These are phyloP conservation scores for Colletotrichum trifolii DNA, from an alignment of 2,329 filamentous ascomycete species.

Conservation along the genomic window DNA sequence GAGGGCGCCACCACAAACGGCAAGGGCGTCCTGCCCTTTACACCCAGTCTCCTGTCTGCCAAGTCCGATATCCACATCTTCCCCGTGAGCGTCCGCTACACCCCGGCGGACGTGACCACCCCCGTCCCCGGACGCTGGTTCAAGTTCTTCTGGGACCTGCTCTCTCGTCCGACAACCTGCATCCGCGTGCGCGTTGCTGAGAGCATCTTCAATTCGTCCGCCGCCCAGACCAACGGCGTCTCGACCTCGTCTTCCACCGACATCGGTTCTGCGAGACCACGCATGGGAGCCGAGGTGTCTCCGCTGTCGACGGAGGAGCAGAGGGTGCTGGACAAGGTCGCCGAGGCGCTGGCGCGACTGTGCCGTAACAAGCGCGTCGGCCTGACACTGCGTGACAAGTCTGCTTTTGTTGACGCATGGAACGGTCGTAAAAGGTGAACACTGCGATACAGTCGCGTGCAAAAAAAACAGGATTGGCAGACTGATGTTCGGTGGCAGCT, in stretches of 20 bases:
- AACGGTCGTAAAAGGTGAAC: constrained; percentile 49
- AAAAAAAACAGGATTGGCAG: background rate
- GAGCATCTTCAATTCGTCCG: constrained; percentile 67
- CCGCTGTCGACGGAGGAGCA: constrained; percentile 68
- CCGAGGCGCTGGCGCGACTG: constrained; percentile 86
- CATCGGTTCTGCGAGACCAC: constrained; percentile 44
- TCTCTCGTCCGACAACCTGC: constrained; percentile 86
- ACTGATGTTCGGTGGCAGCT: constrained; percentile 14
- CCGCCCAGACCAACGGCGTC: constrained; percentile 49
- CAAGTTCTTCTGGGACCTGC: constrained; percentile 85
- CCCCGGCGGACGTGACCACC: constrained; percentile 89
- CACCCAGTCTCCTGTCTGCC: constrained; percentile 77
- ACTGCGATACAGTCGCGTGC: constrained; percentile 7
- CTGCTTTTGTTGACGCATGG: constrained; percentile 80
- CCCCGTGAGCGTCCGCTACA: constrained; percentile 90
- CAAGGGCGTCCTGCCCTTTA: constrained; percentile 86
- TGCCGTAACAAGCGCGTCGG: constrained; percentile 91
- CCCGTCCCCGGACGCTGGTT: constrained; percentile 81
- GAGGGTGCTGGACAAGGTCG: constrained; percentile 79
- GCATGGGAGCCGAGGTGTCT: constrained; percentile 43
- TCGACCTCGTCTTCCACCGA: constrained; percentile 40
- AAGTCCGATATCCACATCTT: constrained; percentile 81
- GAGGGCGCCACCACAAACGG: constrained; percentile 97
- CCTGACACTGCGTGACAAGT: constrained; percentile 84
- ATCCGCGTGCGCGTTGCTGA: constrained; percentile 93